Evolutionary conservation across 345 rosid species (phyloP).

Genomic region (Acer campestre): DNA sequence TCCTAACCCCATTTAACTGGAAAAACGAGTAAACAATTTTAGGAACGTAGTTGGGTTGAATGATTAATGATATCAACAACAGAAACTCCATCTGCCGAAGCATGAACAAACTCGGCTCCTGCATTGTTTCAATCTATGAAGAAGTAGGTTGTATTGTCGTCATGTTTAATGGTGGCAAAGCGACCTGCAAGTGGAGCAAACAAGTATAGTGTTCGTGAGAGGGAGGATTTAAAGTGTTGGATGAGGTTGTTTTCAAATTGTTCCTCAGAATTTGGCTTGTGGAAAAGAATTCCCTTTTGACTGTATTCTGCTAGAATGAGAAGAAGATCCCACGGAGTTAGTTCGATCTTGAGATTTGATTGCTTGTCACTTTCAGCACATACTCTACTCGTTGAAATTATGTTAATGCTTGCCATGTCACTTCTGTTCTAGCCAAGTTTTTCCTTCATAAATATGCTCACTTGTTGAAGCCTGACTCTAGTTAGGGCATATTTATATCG

Average conservation of each 20-base stretch:
- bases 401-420: too few species aligned
- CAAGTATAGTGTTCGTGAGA: constrained; percentile 25
- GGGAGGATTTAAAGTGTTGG: constrained; percentile 24
- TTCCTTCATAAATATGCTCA: too few species aligned
- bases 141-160: constrained; percentile 27
- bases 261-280: neutral
- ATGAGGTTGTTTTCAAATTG: constrained; percentile 6
- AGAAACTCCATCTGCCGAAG: constrained; percentile 26
- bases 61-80: constrained; percentile 36
- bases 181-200: constrained; percentile 38
- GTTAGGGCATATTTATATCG: too few species aligned
- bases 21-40: constrained; percentile 20
- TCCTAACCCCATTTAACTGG: constrained; percentile 27
- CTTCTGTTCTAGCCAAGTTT: too few species aligned
- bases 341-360: too few species aligned
- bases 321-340: constrained; percentile 36
- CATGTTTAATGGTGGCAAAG: too few species aligned
- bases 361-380: too few species aligned
- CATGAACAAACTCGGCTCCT: constrained; percentile 47
- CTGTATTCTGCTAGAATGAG: constrained; percentile 1
- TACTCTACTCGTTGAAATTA: too few species aligned
- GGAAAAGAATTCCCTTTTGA: constrained; percentile 30
- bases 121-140: constrained; percentile 39
- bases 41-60: constrained; percentile 25
- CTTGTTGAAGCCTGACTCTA: too few species aligned